Base-by-base conservation (phyloP, 306 rosid species). In the Lathyrus oleraceus region DNA sequence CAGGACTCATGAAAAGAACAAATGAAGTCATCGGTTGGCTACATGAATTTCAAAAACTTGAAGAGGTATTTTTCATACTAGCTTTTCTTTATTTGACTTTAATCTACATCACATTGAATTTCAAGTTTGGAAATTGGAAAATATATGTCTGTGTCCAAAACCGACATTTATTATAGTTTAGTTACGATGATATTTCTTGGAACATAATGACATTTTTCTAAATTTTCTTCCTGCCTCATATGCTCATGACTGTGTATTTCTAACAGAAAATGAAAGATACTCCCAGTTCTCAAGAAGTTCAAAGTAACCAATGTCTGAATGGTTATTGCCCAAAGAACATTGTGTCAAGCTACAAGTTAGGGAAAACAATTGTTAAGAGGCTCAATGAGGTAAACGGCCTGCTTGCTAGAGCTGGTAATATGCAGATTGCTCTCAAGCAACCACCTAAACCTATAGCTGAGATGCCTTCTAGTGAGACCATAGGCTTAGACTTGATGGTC, bases 401-500 rank as follows among this genome's bases (percentile, higher is more conserved):
- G 2, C 23, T 59, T 15, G 0, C 65, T 30, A 59, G 16, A 30
- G 7, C n/a, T 40, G 10, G 0, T 4, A 28, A n/a, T 11, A 28
- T 45, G 51, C 21, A 23, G 5, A 15, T 65, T 44, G 15, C 36
- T 63, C 5, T n/a, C 4, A 8, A 21, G 2, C 4, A 2, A 10
- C 49, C 72, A 10, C 65, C n/a, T 8, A 43, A 19, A 16, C 57
- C 15, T 2, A 19, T 63, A 1, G 11, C 10, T 7, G 61, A 53
- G 53, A 53, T 77, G 11, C 81, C 76, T 20, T 2, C 1, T 5
- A 27, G 4, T 30, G 54, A 63, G 54, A 64, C 68, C 0, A 60
- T 44, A 25, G 81, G 75, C 10, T 40, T 51, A 65, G 72, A 77
- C 49, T 10, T 15, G 10, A 53, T 70, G 71, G 11, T 80, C 8